Percentiles rank a stretch among this genome's conserved stretches.
Conservation (phyloP, 352 stramenopile species). For the Pythium sukuiense region DNA sequence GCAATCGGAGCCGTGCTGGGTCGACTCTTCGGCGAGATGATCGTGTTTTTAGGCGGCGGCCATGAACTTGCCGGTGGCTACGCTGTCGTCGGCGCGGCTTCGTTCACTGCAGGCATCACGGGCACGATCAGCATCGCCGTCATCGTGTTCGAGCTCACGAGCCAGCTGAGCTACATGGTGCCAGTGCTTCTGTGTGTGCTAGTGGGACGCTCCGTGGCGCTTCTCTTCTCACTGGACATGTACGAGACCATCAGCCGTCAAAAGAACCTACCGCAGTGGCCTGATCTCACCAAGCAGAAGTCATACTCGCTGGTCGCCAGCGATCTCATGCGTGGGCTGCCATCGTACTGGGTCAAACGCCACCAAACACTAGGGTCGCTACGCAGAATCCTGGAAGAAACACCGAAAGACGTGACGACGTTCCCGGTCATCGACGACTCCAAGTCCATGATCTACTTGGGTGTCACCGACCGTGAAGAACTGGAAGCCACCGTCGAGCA, state of each 20-base stretch:
- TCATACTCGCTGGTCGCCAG: conserved; percentile 72
- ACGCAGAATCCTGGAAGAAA: conserved; percentile 39
- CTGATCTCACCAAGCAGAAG: conserved; percentile 71
- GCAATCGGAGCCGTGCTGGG: conserved; percentile 86
- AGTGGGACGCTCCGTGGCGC: conserved; percentile 60
- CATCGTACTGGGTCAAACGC: conserved; percentile 44
- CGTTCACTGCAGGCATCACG: conserved; percentile 80
- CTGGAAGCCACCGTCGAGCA: conserved; percentile 57
- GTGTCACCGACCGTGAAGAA: conserved; percentile 58
- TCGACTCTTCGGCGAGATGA: conserved; percentile 87
- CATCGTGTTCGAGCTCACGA: conserved; percentile 88
- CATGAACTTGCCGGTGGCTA: conserved; percentile 65
- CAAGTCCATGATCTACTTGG: conserved; percentile 62
- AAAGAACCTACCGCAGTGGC: conserved; percentile 81
- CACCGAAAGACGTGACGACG: conserved; percentile 38
- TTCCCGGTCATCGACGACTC: conserved; percentile 73
- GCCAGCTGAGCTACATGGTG: conserved; percentile 89
- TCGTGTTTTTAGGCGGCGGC: conserved; percentile 54
- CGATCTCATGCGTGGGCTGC: conserved; percentile 66
- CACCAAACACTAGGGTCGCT: conserved; percentile 58
- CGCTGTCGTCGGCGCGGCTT: conserved; percentile 76
- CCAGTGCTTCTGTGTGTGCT: conserved; percentile 83
- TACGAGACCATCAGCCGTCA: conserved; percentile 83
- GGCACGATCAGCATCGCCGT: conserved; percentile 79
- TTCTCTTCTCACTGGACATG: conserved; percentile 77